Evolutionary conservation across 2,329 filamentous ascomycete species (phyloP).

Genomic region (Talaromyces sp.): DNA sequence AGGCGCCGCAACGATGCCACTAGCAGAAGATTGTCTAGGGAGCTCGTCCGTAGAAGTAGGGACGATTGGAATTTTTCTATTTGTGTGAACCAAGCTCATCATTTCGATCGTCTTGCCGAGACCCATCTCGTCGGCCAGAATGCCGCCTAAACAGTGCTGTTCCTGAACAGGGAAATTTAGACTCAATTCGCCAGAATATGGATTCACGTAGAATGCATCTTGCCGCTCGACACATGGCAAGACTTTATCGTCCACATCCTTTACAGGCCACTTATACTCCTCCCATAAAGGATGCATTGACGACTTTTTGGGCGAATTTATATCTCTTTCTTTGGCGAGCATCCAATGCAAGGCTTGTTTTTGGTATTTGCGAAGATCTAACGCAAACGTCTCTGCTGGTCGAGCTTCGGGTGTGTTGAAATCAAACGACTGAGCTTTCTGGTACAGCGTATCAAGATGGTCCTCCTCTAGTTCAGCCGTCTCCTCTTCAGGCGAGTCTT

Average conservation of each 20-base stretch:
- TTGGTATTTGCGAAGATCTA: constrained; percentile 86
- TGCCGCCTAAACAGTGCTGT: constrained; percentile 88
- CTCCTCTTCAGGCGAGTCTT: constrained; percentile 66
- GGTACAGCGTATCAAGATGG: constrained; percentile 88
- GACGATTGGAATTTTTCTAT: constrained; percentile 48
- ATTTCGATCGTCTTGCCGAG: constrained; percentile 98
- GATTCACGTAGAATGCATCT: constrained; percentile 85
- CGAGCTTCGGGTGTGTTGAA: constrained; percentile 86
- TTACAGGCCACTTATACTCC: constrained; percentile 83
- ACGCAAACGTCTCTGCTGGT: constrained; percentile 73
- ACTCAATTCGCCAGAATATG: constrained; percentile 91
- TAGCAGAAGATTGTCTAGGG: constrained; percentile 57
- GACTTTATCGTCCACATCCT: constrained; percentile 79
- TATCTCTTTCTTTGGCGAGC: constrained; percentile 84
- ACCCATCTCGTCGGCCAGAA: constrained; percentile 95
- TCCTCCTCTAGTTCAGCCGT: constrained; percentile 91
- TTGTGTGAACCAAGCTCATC: constrained; percentile 85
- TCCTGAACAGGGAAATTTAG: constrained; percentile 89
- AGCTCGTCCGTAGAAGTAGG: constrained; percentile 56
- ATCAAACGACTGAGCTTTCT: constrained; percentile 94
- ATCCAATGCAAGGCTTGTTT: constrained; percentile 97
- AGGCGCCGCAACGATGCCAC: constrained; percentile 64
- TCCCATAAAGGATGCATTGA: constrained; percentile 99
- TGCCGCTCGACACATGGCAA: constrained; percentile 64
- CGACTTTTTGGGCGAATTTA: constrained; percentile 63